Evolutionary conservation across 805 yeast genomes (phyloP).

Genomic region (Sugiyamaella boreocaroliniensis): DNA sequence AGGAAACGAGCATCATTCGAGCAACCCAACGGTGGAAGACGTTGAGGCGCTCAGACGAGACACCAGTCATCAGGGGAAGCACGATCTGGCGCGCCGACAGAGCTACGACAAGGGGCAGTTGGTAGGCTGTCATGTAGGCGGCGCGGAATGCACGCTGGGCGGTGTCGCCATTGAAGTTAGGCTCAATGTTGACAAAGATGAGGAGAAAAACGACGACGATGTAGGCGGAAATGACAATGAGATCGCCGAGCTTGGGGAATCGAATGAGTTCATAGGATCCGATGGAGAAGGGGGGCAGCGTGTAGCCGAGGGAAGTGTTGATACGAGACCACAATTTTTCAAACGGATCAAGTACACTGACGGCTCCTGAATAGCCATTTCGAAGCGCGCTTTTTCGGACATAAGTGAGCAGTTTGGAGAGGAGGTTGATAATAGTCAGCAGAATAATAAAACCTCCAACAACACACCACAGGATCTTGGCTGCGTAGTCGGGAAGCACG

Average conservation of each 20-base stretch:
- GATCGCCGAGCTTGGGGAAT: background rate
- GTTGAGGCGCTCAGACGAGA: conserved; percentile 35
- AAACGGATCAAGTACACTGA: background rate
- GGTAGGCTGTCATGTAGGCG: conserved; percentile 1
- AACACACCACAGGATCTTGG: conserved; percentile 1
- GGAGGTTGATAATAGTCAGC: background rate
- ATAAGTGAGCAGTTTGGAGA: background rate
- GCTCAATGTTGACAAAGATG: conserved; percentile 32
- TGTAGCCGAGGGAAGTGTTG: background rate
- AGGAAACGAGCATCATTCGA: conserved; percentile 33
- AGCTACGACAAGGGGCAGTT: conserved; percentile 22
- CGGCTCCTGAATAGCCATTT: background rate
- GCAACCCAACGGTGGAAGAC: conserved; percentile 43
- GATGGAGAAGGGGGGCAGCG: background rate
- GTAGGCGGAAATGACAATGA: conserved; percentile 29
- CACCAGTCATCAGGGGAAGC: conserved; percentile 36
- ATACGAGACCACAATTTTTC: background rate
- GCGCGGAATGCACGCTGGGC: conserved; percentile 25
- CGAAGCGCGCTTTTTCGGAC: background rate
- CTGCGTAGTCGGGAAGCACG: background rate
- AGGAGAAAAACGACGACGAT: conserved; percentile 30
- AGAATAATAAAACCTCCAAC: background rate
- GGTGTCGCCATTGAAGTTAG: conserved; percentile 34
- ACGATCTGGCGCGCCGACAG: conserved; percentile 37
- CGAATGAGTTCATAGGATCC: background rate